A percentile compares a stretch with the other conserved stretches of the same genome.
These are phyloP conservation scores for Stephanodiscus triporus DNA, from an alignment of 108 stramenopile species.

Conservation along the genomic window DNA sequence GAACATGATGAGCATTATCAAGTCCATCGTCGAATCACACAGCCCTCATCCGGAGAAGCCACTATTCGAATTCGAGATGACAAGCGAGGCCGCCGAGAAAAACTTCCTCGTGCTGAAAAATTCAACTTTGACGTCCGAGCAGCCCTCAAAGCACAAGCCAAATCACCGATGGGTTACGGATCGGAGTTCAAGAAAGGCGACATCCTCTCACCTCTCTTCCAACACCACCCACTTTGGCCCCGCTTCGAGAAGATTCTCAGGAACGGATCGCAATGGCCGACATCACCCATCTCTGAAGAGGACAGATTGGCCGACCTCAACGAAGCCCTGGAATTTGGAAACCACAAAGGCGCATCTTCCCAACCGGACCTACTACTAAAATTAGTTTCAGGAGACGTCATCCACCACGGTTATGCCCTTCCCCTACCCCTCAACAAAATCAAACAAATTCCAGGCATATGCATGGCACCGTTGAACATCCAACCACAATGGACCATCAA, in stretches of 20 bases:
- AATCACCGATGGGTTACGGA: too few species aligned
- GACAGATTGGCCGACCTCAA: constrained; percentile 3
- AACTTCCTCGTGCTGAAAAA: constrained; percentile 15
- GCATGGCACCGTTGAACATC: constrained; percentile 28
- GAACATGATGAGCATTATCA: not conserved
- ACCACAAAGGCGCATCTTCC: constrained; percentile 2
- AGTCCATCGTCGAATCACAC: too few species aligned
- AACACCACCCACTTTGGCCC: too few species aligned
- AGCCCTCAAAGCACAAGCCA: not conserved
- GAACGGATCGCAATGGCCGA: constrained; percentile 11
- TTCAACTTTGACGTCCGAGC: constrained; percentile 1
- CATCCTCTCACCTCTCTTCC: too few species aligned
- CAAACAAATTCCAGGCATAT: not conserved
- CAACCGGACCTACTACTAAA: not conserved
- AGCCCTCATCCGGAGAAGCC: too few species aligned
- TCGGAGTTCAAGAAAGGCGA: too few species aligned
- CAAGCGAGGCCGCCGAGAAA: not conserved
- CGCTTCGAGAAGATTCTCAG: not conserved
- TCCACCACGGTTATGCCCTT: constrained; percentile 7
- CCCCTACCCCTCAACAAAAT: constrained; percentile 2
- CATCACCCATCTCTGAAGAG: constrained; percentile 2
- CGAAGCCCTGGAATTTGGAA: constrained; percentile 13
- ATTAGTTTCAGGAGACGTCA: constrained; percentile 10
- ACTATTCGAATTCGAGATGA: constrained; percentile 13
- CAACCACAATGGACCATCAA: constrained; percentile 13